Percentiles rank a stretch among this genome's conserved stretches.
Evolutionary conservation across 2,329 filamentous ascomycete species (phyloP).

Genomic region (Calonectria naviculata): DNA sequence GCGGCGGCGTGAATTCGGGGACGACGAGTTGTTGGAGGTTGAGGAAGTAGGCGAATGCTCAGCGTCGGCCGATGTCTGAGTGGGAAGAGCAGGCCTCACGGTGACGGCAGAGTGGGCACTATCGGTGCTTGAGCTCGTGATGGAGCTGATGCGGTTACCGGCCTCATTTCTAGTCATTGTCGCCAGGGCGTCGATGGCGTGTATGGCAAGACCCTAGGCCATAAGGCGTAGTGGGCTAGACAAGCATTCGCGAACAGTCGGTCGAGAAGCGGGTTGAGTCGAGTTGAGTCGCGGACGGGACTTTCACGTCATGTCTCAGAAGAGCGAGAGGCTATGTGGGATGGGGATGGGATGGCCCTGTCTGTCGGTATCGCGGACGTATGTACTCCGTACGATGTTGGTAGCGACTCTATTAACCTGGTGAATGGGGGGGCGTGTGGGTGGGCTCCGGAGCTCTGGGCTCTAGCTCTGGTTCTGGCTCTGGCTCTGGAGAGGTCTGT

Average conservation of each 20-base stretch:
- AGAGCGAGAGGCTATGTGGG: slow-evolving; percentile 7
- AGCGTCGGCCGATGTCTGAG: slow-evolving; percentile 28
- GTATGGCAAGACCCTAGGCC: slow-evolving; percentile 44
- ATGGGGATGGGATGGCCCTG: slow-evolving; percentile 28
- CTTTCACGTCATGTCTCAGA: slow-evolving; percentile 48
- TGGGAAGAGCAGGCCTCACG: slow-evolving; percentile 58
- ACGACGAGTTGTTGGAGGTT: slow-evolving; percentile 24
- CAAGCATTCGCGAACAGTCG: slow-evolving; percentile 31
- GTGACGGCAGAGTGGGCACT: slow-evolving; percentile 77
- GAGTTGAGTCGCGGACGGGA: slow-evolving; percentile 27
- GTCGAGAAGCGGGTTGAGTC: slow-evolving; percentile 19
- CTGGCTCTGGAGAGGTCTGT: background rate
- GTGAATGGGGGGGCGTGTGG: background rate
- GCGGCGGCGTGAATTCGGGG: slow-evolving; percentile 32
- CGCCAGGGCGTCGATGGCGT: slow-evolving; percentile 49
- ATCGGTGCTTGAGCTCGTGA: slow-evolving; percentile 63
- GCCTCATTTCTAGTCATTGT: slow-evolving; percentile 77
- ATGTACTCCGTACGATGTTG: slow-evolving; percentile 4
- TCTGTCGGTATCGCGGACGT: slow-evolving; percentile 25
- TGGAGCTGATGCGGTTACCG: slow-evolving; percentile 66
- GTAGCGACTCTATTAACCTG: background rate
- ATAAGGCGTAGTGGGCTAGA: slow-evolving; percentile 39
- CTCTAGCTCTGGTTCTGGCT: background rate
- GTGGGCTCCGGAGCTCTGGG: background rate
- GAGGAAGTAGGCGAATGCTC: slow-evolving; percentile 28